Evolutionary conservation across 2,329 filamentous ascomycete species (phyloP).

Genomic region (Orbilia brochopaga): DNA sequence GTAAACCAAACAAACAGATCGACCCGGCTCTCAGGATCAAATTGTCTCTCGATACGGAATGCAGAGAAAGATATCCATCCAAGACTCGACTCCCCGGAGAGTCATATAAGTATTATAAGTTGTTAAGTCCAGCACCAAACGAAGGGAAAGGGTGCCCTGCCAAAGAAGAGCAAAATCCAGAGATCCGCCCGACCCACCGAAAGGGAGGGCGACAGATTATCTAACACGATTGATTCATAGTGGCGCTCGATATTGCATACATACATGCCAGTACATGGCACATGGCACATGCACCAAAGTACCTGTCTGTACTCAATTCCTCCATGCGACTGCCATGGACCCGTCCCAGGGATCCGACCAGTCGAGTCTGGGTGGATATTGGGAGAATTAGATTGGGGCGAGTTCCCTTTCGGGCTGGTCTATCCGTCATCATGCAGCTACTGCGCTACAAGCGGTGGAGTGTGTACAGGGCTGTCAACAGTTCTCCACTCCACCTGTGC

Average conservation of each 20-base stretch:
- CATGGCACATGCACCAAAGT: constrained; percentile 13
- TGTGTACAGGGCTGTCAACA: not conserved
- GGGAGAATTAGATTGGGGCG: constrained; percentile 23
- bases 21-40: not conserved
- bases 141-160: not conserved
- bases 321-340: not conserved
- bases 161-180: not conserved
- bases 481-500: not conserved
- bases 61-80: not conserved
- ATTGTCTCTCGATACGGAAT: not conserved
- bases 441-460: constrained; percentile 28
- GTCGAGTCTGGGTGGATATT: constrained; percentile 27
- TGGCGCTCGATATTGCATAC: constrained; percentile 3
- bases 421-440: constrained; percentile 46
- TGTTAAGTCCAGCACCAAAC: too few relatives aligned
- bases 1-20: not conserved
- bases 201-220: constrained; percentile 37
- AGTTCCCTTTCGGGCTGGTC: constrained; percentile 40
- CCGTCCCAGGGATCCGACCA: constrained; percentile 4
- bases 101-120: not conserved
- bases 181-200: constrained; percentile 6
- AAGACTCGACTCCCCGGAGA: not conserved
- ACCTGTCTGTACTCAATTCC: constrained; percentile 17
- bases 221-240: constrained; percentile 1
- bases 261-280: not conserved